Evolutionary conservation across 306 rosid species (phyloP), one percentile per base, ranked within the genome.

Genomic region (Ormosia semicastrata): DNA sequence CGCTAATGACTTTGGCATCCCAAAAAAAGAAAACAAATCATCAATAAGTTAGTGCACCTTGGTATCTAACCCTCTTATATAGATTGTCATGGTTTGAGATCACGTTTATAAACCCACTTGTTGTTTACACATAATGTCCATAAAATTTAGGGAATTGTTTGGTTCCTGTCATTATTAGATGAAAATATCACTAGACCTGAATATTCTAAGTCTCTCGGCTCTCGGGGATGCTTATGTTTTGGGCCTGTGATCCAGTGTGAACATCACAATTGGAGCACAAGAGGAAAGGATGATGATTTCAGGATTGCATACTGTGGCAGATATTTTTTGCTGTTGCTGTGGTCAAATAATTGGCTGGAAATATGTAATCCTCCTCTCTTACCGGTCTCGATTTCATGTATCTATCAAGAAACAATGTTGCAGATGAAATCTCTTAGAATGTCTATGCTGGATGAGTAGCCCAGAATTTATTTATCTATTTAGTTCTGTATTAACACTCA

Each of bases 311-410:
- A 89, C 90, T 29, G 97, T 94, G 56, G 91, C 89, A 1, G 98
- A 94, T 72, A 87, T 89, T 62, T 92, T 91, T 90, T 94, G 97
- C 87, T 94, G 98, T 87, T 81, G 80, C 59, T 94, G 98, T 77
- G 97, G 98, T 63, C 97, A 94, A 81, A 93, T 91, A 33, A 84
- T 93, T n/a, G 98, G 98, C 68, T 94, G 98, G 98, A 94, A 94
- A 94, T 94, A 94, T 75, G 95, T 94, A 91, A 74, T 82, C 81
- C 66, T 85, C 77, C 49, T 74, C 78, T 63, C 71, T 81, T 64
- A 64, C 83, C 84, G 39, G 81, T 49, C 17, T 79, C 46, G 4
- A 43, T 46, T 79, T 47, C 74, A 24, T 79, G 14, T 71, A 30
- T 67, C 67, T 75, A 24, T 24, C 24, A 24, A 59, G 18, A 56